These are phyloP conservation scores for Beta vulgaris DNA, from an alignment of 148 eudicot species.

Conservation along the genomic window DNA sequence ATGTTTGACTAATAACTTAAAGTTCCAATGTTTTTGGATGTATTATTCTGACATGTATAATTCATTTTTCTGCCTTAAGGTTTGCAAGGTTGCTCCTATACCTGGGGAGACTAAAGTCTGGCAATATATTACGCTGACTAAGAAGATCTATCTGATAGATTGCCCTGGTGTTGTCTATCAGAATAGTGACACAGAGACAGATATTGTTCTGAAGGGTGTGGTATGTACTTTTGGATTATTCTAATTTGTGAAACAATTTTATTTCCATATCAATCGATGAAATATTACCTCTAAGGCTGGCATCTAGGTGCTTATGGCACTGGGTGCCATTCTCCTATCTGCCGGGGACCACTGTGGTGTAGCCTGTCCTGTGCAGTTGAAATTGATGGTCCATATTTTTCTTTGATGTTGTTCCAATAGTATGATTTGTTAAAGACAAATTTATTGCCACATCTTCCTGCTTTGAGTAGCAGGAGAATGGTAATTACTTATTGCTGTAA, in stretches of 20 bases:
- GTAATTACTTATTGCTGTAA: neutral
- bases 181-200: slow-evolving; percentile 71
- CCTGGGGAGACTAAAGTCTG: slow-evolving; percentile 99
- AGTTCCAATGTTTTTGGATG: neutral
- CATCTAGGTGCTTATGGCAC: neutral
- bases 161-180: slow-evolving; percentile 97
- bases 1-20: neutral
- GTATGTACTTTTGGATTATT: slow-evolving; percentile 45
- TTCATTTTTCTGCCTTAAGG: slow-evolving; percentile 33
- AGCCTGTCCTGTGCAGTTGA: neutral
- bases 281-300: neutral
- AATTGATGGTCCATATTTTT: neutral
- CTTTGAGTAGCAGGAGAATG: neutral
- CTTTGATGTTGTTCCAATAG: neutral
- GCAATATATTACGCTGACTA: slow-evolving; percentile 92
- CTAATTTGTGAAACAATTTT: neutral
- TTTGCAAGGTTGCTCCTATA: slow-evolving; percentile 93
- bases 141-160: slow-evolving; percentile 79
- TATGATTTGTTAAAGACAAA: neutral
- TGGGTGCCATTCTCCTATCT: neutral
- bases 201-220: slow-evolving; percentile 97
- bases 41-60: neutral
- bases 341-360: neutral
- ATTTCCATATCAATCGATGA: neutral
- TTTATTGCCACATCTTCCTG: neutral